Evolutionary conservation across 225 moss, liverwort and hornwort genomes (phyloP).

Genomic region (Rhytidiadelphus loreus): DNA sequence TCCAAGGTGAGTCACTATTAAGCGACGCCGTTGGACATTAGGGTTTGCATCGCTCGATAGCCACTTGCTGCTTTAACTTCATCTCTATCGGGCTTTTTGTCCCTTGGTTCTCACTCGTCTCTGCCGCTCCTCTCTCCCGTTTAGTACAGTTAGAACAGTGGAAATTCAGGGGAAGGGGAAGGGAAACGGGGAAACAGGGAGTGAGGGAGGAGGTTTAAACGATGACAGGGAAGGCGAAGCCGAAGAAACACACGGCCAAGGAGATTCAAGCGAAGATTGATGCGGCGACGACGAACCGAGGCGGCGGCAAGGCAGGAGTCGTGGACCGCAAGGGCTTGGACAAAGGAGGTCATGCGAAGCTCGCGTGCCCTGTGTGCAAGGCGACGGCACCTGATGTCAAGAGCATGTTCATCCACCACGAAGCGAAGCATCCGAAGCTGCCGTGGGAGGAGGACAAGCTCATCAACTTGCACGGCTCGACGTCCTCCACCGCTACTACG

Average conservation of each 20-base stretch:
- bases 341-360: slow-evolving; percentile 94
- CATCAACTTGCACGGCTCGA: slow-evolving; percentile 50
- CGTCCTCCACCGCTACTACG: background rate
- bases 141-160: background rate
- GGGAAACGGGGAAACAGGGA: background rate
- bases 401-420: slow-evolving; percentile 95
- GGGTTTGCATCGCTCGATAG: slow-evolving; percentile 4
- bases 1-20: background rate
- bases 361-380: slow-evolving; percentile 82
- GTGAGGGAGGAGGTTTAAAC: background rate
- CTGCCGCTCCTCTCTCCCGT: background rate
- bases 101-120: background rate
- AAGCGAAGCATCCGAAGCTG: slow-evolving; percentile 86
- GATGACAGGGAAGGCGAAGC: slow-evolving; percentile 99
- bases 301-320: slow-evolving; percentile 93
- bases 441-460: slow-evolving; percentile 92
- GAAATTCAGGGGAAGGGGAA: background rate
- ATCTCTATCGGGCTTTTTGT: background rate
- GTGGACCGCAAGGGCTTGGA: slow-evolving; percentile 93
- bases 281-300: slow-evolving; percentile 93
- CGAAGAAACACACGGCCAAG: slow-evolving; percentile 99
- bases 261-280: slow-evolving; percentile 98
- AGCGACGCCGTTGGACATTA: background rate
- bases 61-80: background rate
- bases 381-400: slow-evolving; percentile 83